These are phyloP conservation scores for Exserohilum turcica DNA, from an alignment of 2,329 filamentous ascomycete species.

Conservation along the genomic window DNA sequence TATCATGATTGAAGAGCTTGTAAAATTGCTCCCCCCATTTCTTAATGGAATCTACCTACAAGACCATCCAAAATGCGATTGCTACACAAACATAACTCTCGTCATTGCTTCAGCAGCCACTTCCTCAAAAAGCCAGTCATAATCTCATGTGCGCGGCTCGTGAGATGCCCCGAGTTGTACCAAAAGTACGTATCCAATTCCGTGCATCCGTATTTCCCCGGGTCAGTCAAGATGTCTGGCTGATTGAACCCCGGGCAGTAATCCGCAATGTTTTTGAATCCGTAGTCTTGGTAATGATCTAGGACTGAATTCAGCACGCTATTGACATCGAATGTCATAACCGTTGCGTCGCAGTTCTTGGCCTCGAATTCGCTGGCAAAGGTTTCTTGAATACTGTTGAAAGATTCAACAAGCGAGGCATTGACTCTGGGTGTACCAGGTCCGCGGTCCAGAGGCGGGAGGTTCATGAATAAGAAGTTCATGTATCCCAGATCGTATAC, in stretches of 20 bases:
- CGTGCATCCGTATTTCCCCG: constrained; percentile 53
- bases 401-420: constrained; percentile 53
- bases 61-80: constrained; percentile 54
- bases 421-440: constrained; percentile 51
- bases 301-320: constrained; percentile 50
- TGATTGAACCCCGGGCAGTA: constrained; percentile 55
- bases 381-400: constrained; percentile 48
- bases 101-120: constrained; percentile 24
- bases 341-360: constrained; percentile 40
- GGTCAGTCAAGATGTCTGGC: constrained; percentile 52
- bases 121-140: constrained; percentile 37
- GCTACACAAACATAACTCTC: neutral
- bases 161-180: constrained; percentile 57
- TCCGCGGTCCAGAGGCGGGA: constrained; percentile 58
- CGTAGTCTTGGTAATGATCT: constrained; percentile 50
- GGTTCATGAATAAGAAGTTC: constrained; percentile 57
- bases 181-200: constrained; percentile 54
- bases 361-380: constrained; percentile 46
- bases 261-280: constrained; percentile 54
- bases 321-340: constrained; percentile 55
- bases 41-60: constrained; percentile 54
- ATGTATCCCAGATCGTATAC: constrained; percentile 53
- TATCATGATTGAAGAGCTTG: constrained; percentile 17
- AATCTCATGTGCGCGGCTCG: constrained; percentile 49
- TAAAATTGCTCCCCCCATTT: constrained; percentile 18